phyloP scores from a whole-genome alignment of 306 rosid genomes.

The Vachellia pachyceras region DNA sequence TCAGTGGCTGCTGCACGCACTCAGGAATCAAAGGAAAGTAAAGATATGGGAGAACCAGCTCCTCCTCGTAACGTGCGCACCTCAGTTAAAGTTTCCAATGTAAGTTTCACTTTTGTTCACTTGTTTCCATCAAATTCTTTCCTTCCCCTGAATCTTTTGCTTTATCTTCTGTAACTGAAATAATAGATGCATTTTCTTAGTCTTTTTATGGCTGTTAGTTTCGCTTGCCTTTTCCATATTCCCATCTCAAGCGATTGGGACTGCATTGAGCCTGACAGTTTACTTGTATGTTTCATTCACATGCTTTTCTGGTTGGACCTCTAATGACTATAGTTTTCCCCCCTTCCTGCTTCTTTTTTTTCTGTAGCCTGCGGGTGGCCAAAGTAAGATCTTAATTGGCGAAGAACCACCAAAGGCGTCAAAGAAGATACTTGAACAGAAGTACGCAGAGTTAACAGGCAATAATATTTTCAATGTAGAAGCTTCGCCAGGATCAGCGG shows the following conservation, averaged over 20 bases:
- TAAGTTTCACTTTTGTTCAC: constrained; percentile 48
- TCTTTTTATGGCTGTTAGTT: not conserved
- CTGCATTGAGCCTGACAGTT: not conserved
- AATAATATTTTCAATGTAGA: constrained; percentile 84
- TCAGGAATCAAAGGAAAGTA: constrained; percentile 62
- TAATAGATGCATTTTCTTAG: not conserved
- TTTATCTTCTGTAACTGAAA: not conserved
- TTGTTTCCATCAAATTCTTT: not conserved
- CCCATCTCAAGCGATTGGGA: constrained; percentile 15
- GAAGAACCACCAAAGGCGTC: constrained; percentile 74
- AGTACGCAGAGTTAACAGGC: constrained; percentile 87
- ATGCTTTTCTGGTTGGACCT: not conserved
- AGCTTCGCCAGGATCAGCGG: constrained; percentile 73
- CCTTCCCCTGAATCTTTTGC: not conserved
- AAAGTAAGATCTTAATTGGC: constrained; percentile 80
- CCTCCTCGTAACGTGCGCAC: constrained; percentile 70
- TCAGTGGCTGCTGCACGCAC: constrained; percentile 60
- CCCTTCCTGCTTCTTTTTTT: not conserved
- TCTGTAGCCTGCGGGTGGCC: constrained; percentile 92
- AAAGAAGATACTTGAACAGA: constrained; percentile 86
- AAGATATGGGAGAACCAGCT: constrained; percentile 79
- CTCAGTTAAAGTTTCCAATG: constrained; percentile 93
- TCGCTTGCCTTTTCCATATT: not conserved
- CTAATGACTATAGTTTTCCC: not conserved
- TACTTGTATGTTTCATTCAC: not conserved